Evolutionary conservation across 371 early-diverging fungal genomes (phyloP).

Genomic region (Mucor saturninus): DNA sequence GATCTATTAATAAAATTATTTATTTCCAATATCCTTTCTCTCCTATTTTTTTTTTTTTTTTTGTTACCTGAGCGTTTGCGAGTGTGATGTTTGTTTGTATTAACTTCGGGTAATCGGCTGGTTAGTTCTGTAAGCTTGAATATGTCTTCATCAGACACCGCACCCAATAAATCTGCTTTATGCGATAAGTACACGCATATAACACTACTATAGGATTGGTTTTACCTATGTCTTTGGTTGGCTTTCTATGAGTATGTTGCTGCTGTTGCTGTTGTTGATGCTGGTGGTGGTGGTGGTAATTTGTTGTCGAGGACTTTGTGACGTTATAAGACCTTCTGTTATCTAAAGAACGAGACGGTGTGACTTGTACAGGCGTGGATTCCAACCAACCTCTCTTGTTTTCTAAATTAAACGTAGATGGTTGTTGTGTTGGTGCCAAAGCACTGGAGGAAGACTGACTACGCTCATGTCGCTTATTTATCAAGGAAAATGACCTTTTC

Average conservation of each 20-base stretch:
- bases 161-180: constrained; percentile 35
- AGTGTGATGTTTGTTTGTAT: constrained; percentile 10
- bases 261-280: no score
- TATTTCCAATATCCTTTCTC: neutral
- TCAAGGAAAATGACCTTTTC: neutral
- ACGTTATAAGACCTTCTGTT: constrained; percentile 4
- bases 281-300: no score
- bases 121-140: constrained; percentile 45
- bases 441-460: neutral
- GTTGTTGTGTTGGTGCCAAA: neutral
- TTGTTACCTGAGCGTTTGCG: constrained; percentile 2
- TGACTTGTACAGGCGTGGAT: constrained; percentile 15
- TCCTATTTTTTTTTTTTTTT: neutral
- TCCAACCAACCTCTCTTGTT: constrained; percentile 31
- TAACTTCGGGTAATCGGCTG: constrained; percentile 24
- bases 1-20: neutral
- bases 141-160: constrained; percentile 51
- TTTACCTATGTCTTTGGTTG: no score
- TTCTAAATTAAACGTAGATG: neutral
- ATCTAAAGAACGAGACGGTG: constrained; percentile 26
- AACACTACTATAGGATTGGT: no score
- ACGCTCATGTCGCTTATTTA: constrained; percentile 3
- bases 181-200: no score
- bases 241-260: no score
- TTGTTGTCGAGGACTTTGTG: neutral